Evolutionary conservation across 345 rosid genomes (phyloP), one percentile per base, ranked within the genome.

Genomic region (Citropsis articulata): DNA sequence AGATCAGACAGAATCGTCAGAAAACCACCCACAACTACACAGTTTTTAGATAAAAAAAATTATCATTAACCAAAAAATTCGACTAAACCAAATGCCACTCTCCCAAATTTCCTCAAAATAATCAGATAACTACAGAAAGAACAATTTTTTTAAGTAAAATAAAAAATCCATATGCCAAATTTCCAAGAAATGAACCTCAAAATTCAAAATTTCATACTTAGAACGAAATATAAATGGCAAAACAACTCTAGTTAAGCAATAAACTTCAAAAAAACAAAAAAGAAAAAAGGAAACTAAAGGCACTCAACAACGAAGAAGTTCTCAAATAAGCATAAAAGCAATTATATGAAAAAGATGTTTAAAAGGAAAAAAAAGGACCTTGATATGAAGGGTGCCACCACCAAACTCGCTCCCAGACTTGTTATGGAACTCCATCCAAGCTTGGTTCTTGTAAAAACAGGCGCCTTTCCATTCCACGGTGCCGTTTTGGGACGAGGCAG

Each of bases 401-500:
- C 99, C 98, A 33, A 91, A 93, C 73, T 91, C 85, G 71, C 87
- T 82, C 27, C 92, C 98, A 38, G 88, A 87, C 81, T 93, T 87
- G 78, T 93, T 95, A 75, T 93, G 91, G 80, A 96, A 90, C 91
- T 96, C 98, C 81, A 96, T 85, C 99, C 97, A 90, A 45, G 98
- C 97, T 19, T 61, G 77, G 85, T 88, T 92, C 64, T 92, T 30
- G 73, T 87, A 90, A 66, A 96, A 96, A 84, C 99, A 96, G 16
- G 99, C 96, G 50, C 99, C 98, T 76, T 94, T 95, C 99, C 99
- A 95, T 69, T 81, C 79, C 0, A 85, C 85, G 56, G 81, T 69
- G 75, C 55, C 80, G 75, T 88, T 90, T 28, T n/a, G 18, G 57
- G 93, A 56, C 19, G 94, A 80, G 24, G 92, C 97, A 42, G 97